Base-by-base conservation (phyloP, 2,329 filamentous ascomycete species). In the Aspergillus oerlinghausenensis region DNA sequence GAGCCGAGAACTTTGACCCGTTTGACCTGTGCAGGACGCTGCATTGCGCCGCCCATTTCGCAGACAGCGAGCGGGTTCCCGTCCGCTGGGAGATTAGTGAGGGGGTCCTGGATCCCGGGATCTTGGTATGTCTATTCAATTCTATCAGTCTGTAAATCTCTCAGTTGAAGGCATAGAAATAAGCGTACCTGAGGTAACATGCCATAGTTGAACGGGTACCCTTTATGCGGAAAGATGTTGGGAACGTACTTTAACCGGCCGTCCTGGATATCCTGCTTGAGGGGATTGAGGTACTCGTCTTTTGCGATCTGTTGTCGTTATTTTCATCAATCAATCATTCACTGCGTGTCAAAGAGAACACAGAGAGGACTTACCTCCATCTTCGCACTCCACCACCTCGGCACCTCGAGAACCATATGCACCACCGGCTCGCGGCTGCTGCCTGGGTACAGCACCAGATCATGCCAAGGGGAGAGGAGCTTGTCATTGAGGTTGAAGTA, bases 221-320 rank as follows among this genome's bases (percentile, higher is more conserved):
- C 91, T 85, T 95, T 95, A 87, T 96, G 91, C 67, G 91, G 91
- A 84, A 96, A 96, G 86, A 91, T 95, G 86, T 95, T 96, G 80
- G 91, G 89, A 75, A 96, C 91, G 74, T 87, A 95, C 72, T 90
- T 88, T 71, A 95, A 89, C 84, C 93, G 94, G 83, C 90, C 90
- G 84, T 95, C 95, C 86, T 95, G 95, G 76, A 84, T 85, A 77
- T 95, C 91, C 82, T 95, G 91, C 85, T 93, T 92, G 82, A 93
- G 92, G 72, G 90, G 90, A 82, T 93, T 94, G 75, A 95, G 86
- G 67, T 87, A 80, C 79, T 95, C 91, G 73, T 94, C 90, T 83
- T 94, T 94, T 81, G 87, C 92, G 80, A 94, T 94, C 90, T 94
- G 71, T 26, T 19, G 3, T 7, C 32, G 32, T 28, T 10, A 29